Evolutionary conservation across 768 basidiomycete species (phyloP).

Genomic region (Tephrocybe rancida): DNA sequence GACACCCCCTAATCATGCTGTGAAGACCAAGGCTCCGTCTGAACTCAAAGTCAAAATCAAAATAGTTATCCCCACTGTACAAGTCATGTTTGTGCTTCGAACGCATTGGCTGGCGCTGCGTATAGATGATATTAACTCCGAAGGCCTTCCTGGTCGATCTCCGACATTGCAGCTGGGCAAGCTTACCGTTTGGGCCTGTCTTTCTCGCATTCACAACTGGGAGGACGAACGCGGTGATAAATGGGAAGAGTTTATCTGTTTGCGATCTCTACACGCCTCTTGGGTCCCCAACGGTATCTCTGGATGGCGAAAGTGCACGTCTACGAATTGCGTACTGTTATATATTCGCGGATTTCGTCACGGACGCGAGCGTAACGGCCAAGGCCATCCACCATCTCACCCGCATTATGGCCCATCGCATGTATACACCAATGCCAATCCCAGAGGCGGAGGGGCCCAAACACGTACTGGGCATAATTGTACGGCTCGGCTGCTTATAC

Average conservation of each 20-base stretch:
- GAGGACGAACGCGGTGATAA: conserved; percentile 37
- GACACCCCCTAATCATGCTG: conserved; percentile 16
- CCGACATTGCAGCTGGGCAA: conserved; percentile 41
- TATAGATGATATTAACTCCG: conserved; percentile 38
- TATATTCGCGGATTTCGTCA: conserved; percentile 72
- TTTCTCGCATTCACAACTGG: conserved; percentile 38
- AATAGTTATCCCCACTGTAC: conserved; percentile 43
- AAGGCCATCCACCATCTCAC: conserved; percentile 78
- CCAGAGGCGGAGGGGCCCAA: conserved; percentile 80
- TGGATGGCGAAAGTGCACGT: conserved; percentile 65
- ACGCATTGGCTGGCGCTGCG: conserved; percentile 49
- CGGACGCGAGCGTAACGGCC: conserved; percentile 65
- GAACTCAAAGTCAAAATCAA: conserved; percentile 29
- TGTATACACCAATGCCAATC: conserved; percentile 52
- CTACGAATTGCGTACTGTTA: conserved; percentile 84
- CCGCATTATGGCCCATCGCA: conserved; percentile 52
- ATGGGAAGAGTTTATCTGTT: conserved; percentile 77
- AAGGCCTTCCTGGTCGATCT: conserved; percentile 24
- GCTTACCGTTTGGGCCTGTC: conserved; percentile 59
- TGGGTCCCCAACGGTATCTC: conserved; percentile 41
- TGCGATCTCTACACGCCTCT: conserved; percentile 54
- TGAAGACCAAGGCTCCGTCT: neutral
- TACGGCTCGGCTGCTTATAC: conserved; percentile 63
- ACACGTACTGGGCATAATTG: conserved; percentile 58
- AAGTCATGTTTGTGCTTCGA: conserved; percentile 50